These are phyloP conservation scores for Vitis hybrid DNA, from an alignment of 177 flowering plant species.

Conservation along the genomic window DNA sequence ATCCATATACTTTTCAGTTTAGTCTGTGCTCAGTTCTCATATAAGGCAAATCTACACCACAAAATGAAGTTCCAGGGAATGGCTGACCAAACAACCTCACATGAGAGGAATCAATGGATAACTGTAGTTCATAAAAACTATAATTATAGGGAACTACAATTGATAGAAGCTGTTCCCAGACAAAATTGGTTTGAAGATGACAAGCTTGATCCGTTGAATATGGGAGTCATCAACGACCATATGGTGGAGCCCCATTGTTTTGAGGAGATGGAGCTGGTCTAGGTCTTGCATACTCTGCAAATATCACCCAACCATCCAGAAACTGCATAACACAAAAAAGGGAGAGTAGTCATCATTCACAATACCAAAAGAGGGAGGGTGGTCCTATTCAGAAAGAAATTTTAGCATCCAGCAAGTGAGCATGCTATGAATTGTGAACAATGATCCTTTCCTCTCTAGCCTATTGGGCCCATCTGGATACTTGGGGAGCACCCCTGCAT, in stretches of 20 bases:
- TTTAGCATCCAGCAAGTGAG: no score
- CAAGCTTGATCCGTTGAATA: neutral
- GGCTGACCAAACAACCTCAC: no score
- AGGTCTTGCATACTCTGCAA: conserved; percentile 49
- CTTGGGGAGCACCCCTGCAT: no score
- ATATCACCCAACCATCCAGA: conserved; percentile 57
- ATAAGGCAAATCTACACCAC: neutral
- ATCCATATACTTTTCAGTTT: neutral
- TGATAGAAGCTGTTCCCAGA: neutral
- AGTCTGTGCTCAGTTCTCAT: neutral
- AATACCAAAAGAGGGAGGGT: neutral
- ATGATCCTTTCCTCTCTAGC: no score
- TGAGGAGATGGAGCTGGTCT: conserved; percentile 27
- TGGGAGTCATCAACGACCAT: conserved; percentile 24
- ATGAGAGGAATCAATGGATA: no score
- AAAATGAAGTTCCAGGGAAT: neutral
- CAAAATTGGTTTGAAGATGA: no score
- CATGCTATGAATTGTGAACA: no score
- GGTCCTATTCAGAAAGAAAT: neutral
- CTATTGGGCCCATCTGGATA: no score
- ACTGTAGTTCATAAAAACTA: no score
- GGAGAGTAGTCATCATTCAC: conserved; percentile 2
- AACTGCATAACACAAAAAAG: conserved; percentile 21
- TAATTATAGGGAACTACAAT: neutral
- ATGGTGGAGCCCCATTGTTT: conserved; percentile 26